These are phyloP conservation scores for Schizosaccharomyces pombe DNA, from an alignment of 805 yeast genomes.

Conservation along the genomic window DNA sequence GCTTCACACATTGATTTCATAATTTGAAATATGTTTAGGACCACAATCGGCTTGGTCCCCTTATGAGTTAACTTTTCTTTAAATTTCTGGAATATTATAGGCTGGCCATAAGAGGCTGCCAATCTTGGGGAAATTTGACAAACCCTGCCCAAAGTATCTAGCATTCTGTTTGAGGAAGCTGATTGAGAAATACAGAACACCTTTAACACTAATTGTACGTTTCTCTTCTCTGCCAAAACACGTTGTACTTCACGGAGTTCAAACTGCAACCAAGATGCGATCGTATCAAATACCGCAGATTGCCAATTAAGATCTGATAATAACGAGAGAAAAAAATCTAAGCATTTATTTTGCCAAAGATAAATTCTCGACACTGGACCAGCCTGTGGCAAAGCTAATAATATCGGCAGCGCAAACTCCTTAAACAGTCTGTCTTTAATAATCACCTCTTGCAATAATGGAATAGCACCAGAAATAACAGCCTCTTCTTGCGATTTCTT, in stretches of 20 bases:
- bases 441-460: conserved; percentile 21
- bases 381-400: conserved; percentile 30
- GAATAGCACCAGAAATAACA: conserved; percentile 25
- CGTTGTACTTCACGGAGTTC: conserved; percentile 11
- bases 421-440: conserved; percentile 22
- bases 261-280: conserved; percentile 18
- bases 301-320: conserved; percentile 34
- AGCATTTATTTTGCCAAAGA: conserved; percentile 19
- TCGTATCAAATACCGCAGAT: conserved; percentile 29
- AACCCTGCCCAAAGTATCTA: conserved; percentile 10
- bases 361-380: conserved; percentile 19
- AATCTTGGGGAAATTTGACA: conserved; percentile 8
- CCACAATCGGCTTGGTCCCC: conserved; percentile 7
- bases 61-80: conserved; percentile 7
- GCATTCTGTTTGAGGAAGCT: conserved; percentile 8
- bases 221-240: conserved; percentile 5
- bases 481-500: conserved; percentile 24
- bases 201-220: conserved; percentile 7
- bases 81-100: conserved; percentile 6
- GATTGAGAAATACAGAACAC: conserved; percentile 9
- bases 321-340: conserved; percentile 19
- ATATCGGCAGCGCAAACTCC: conserved; percentile 29
- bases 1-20: conserved; percentile 8
- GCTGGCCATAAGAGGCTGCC: conserved; percentile 7
- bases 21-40: conserved; percentile 8